These are phyloP conservation scores for Solanum chacoense DNA, from an alignment of 305 asterid genomes.

Conservation along the genomic window DNA sequence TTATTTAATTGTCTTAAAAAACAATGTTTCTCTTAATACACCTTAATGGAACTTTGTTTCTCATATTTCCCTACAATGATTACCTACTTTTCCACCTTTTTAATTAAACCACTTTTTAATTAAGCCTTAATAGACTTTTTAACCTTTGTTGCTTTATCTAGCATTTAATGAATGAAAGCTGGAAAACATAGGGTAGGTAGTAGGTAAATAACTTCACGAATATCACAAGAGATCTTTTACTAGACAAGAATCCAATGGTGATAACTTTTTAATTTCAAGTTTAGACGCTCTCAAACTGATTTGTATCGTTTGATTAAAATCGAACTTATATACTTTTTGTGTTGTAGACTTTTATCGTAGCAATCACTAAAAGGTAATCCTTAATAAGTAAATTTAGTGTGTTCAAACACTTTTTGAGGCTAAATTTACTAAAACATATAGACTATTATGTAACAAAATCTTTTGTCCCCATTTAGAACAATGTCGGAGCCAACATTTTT, in stretches of 20 bases:
- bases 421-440: not conserved
- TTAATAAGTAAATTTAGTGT: not conserved
- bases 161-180: not conserved
- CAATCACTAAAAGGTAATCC: not conserved
- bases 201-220: not conserved
- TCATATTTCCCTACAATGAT: not conserved
- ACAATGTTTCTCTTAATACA: not conserved
- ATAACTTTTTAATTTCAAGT: not conserved
- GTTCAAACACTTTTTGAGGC: not conserved
- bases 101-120: not conserved
- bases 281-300: not conserved
- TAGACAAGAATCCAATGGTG: not conserved
- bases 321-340: not conserved
- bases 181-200: not conserved
- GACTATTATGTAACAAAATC: not conserved
- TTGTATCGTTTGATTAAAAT: not conserved
- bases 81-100: not conserved
- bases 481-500: accelerated
- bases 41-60: not conserved
- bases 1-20: not conserved
- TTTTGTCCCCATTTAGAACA: not conserved
- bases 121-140: not conserved
- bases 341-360: not conserved
- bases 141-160: not conserved
- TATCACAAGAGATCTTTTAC: not conserved